These are phyloP conservation scores for Malus hybrid DNA, from an alignment of 331 rosid species.

Conservation along the genomic window DNA sequence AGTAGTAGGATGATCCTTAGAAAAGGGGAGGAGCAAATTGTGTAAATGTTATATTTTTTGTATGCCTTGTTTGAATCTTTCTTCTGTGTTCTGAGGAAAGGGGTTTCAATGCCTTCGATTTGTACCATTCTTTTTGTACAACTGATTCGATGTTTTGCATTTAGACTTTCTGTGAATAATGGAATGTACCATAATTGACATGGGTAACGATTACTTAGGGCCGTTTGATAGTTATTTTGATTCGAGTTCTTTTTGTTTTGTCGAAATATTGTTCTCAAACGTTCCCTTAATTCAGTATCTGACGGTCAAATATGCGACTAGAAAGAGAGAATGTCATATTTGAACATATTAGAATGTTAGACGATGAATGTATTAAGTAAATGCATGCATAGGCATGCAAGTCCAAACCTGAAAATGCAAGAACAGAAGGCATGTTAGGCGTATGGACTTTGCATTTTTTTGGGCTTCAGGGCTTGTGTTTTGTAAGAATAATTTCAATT, in stretches of 20 bases:
- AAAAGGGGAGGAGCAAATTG: conserved; percentile 24
- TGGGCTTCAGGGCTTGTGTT: neutral
- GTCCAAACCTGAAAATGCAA: no score
- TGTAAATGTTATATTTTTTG: conserved; percentile 58
- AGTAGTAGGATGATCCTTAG: conserved; percentile 23
- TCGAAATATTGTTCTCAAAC: no score
- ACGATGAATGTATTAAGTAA: no score
- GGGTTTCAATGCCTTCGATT: neutral
- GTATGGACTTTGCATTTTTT: neutral
- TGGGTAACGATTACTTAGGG: no score
- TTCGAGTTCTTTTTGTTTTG: no score
- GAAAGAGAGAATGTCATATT: no score
- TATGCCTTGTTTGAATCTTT: conserved; percentile 28
- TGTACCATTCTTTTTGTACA: conserved; percentile 6
- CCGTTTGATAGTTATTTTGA: no score
- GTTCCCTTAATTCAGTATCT: no score
- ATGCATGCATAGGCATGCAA: no score
- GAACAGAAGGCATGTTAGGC: no score
- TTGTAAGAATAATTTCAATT: neutral
- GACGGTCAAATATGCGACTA: no score
- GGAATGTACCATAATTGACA: neutral
- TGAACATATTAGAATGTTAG: no score
- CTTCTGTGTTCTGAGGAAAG: neutral
- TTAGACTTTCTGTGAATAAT: neutral
- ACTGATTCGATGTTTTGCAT: neutral